Evolutionary conservation across 805 yeast genomes (phyloP), one percentile per base, ranked within the genome.

Genomic region (Hanseniaspora lindneri): DNA sequence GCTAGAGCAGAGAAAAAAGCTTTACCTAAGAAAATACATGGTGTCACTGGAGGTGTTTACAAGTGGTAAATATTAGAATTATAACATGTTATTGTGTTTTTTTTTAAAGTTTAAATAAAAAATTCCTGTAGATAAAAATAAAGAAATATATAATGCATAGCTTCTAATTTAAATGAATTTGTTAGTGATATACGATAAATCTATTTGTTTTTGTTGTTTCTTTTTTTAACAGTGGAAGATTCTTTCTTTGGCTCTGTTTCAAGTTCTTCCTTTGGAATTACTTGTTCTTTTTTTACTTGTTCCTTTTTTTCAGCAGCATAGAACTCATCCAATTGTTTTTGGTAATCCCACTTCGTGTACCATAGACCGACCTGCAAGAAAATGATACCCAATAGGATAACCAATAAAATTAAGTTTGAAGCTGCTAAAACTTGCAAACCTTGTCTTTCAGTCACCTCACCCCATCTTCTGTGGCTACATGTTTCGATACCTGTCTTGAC

Each of bases 351-450:
- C 57, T 75, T 76, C 27, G 95, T 95, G 66, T 83, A 89, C 75
- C 83, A 85, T 59, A 89, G 73, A 32, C 96, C 96, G 47, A 76
- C 79, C 68, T 92, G 97, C 56, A 92, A 73, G 9, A 83, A 71
- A 37, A 87, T 66, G n/a, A 87, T 83, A 54, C 96, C 96, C 20
- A 76, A 60, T 46, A 88, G 68, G 16, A 83, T 70, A 47, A 85
- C 62, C 8, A 83, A 76, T 55, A 84, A 71, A 71, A 89, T 80
- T 33, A 81, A 73, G 65, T 81, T 80, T 25, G 92, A 79, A 4
- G 97, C 96, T 35, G 92, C 96, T 59, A 92, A 76, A 34, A 92
- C 95, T 54, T 84, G 85, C 58, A 89, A 66, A 27, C 97, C 97
- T 20, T 94, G 84, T 52, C 72, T 71, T 61, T 75, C 77, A 58